Evolutionary conservation across 441 rosid species (phyloP).

Genomic region (Populus hybrid): DNA sequence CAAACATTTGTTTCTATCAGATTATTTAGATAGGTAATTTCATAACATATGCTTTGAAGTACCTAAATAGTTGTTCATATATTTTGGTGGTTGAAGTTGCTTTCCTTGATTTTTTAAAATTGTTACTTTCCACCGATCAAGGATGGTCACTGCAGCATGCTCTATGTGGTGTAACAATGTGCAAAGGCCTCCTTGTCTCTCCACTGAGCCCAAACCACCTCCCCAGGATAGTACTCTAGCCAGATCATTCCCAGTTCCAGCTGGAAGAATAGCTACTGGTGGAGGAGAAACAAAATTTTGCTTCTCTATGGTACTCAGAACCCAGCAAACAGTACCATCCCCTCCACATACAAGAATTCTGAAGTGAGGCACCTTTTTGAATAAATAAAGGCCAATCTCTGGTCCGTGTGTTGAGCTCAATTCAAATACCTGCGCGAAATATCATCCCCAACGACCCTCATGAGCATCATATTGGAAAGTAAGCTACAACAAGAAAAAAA

Average conservation of each 20-base stretch:
- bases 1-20: neutral
- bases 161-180: conserved; percentile 76
- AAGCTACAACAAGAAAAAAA: neutral
- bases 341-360: conserved; percentile 97
- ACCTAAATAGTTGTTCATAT: conserved; percentile 98
- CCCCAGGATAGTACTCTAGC: conserved; percentile 97
- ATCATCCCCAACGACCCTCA: conserved; percentile 17
- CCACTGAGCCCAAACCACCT: conserved; percentile 87
- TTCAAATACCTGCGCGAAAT: conserved; percentile 68
- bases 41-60: conserved; percentile 14
- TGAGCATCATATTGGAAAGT: neutral
- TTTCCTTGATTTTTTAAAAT: conserved; percentile 64
- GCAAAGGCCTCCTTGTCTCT: conserved; percentile 92
- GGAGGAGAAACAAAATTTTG: conserved; percentile 96
- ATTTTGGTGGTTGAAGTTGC: conserved; percentile 67
- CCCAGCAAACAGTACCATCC: conserved; percentile 99
- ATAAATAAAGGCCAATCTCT: conserved; percentile 84
- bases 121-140: conserved; percentile 91
- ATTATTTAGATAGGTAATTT: neutral
- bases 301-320: conserved; percentile 84
- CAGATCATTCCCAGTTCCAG: conserved; percentile 99
- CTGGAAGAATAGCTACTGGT: conserved; percentile 95
- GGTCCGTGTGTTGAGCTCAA: conserved; percentile 88
- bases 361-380: conserved; percentile 93
- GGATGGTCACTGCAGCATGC: conserved; percentile 93